Evolutionary conservation across 2,329 filamentous ascomycete species (phyloP), one percentile per base, ranked within the genome.

Genomic region (Fusarium hostae): DNA sequence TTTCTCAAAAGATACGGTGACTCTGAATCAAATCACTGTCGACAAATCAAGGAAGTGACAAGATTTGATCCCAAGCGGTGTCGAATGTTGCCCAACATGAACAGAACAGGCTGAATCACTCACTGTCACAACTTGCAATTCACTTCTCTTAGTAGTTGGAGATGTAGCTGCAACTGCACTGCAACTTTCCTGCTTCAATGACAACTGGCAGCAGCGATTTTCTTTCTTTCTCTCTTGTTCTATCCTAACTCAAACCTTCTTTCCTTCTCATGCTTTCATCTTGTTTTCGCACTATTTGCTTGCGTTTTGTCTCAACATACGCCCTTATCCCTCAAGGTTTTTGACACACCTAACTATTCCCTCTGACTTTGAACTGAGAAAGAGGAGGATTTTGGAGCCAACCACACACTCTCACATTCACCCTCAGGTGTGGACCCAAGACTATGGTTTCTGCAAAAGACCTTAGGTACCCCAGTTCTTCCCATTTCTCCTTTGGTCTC

Each of bases 21-120:
- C 59, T 72, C 24, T 71, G 54, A 73, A 59, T 63, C 71, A 68
- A 71, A 61, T 63, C 62, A 64, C 43, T 57, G 26, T 52, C 41
- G 37, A 26, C 48, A 48, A 68, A 43, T 43, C 32, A 45, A 55
- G 43, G 26, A 61, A 47, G 9, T 22, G 15, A 11, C 13, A n/a
- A 41, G 24, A 54, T 45, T 40, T 52, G 41, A 48, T 45, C 37
- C n/a, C 37, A 66, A 68, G 64, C 34, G 32, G 37, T 72, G 68
- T 58, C 55, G 71, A 69, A 44, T 58, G 65, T 70, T 72, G 69
- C 65, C 60, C 56, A 60, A 70, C 39, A 44, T 44, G 51, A 59
- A 51, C 40, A 30, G 39, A 59, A 59, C 22, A 47, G 47, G 41
- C 59, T 66, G 64, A 59, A 69, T 66, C 59, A 55, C 41, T 50